These are phyloP conservation scores for Stachybotrys chartarum DNA, from an alignment of 2,329 filamentous ascomycete genomes.

Conservation along the genomic window DNA sequence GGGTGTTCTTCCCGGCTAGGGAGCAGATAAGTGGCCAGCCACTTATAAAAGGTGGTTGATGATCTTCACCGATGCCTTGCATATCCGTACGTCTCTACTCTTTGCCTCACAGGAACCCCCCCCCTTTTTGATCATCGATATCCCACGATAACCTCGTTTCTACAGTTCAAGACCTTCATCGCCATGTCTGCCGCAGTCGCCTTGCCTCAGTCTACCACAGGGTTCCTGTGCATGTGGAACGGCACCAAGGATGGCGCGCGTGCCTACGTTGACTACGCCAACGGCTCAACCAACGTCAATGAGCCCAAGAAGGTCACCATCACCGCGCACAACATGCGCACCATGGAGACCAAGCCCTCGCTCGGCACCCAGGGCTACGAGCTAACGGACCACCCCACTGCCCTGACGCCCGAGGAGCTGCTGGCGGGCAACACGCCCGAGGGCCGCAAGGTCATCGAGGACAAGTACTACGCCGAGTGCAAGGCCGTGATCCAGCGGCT, in stretches of 20 bases:
- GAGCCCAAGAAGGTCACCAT: not conserved
- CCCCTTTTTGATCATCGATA: not conserved
- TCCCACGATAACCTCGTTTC: not conserved
- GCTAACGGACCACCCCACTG: not conserved
- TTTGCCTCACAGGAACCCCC: not conserved
- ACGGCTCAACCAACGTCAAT: not conserved
- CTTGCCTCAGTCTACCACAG: not conserved
- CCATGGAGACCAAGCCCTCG: not conserved
- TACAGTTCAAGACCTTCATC: not conserved
- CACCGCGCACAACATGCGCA: not conserved
- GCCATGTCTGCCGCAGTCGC: not conserved
- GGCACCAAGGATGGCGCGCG: not conserved
- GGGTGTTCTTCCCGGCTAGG: not conserved
- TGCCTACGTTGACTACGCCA: not conserved
- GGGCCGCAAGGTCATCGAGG: constrained; percentile 1
- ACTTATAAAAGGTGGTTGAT: not conserved
- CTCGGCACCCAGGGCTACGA: not conserved
- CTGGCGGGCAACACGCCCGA: not conserved
- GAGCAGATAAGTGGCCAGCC: not conserved
- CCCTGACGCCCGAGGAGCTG: not conserved
- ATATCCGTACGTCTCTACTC: too few species aligned
- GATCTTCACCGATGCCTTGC: too few species aligned
- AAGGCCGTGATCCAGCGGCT: not conserved
- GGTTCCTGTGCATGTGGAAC: constrained; percentile 1
- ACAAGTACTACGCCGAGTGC: not conserved